Evolutionary conservation across 345 rosid species (phyloP).

Genomic region (Pugionium cornutum): DNA sequence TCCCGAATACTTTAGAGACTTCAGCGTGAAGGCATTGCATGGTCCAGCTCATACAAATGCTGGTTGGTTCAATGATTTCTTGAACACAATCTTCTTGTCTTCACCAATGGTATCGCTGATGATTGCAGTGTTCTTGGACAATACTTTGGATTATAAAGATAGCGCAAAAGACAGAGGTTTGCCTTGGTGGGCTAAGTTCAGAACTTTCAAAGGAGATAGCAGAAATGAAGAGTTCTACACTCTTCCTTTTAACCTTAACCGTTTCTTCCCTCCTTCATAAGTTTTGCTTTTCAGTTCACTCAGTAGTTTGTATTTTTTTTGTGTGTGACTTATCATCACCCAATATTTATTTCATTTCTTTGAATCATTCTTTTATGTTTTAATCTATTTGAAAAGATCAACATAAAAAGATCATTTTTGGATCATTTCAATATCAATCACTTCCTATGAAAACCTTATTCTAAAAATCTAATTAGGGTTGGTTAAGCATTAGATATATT

Average conservation of each 20-base stretch:
- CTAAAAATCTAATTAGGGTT: constrained; percentile 1
- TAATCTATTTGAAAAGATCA: neutral
- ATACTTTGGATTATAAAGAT: constrained; percentile 85
- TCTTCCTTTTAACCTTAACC: constrained; percentile 92
- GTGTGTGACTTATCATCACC: constrained; percentile 34
- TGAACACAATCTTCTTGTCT: constrained; percentile 89
- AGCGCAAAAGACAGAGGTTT: constrained; percentile 86
- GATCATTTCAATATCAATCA: constrained; percentile 4
- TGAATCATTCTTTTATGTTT: constrained; percentile 17
- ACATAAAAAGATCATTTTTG: constrained; percentile 11
- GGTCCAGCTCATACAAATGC: constrained; percentile 91
- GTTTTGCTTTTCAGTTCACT: neutral
- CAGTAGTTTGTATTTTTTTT: neutral
- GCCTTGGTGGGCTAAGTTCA: constrained; percentile 97
- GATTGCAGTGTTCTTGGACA: constrained; percentile 80
- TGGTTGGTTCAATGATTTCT: constrained; percentile 98
- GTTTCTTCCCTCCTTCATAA: constrained; percentile 94
- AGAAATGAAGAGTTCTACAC: constrained; percentile 93
- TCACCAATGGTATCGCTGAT: constrained; percentile 85
- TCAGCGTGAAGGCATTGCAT: constrained; percentile 73
- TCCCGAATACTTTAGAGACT: constrained; percentile 87
- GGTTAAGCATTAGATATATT: neutral
- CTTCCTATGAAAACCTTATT: neutral
- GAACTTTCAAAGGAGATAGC: constrained; percentile 87
- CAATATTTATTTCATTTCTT: constrained; percentile 24